A percentile compares a stretch with the other conserved stretches of the same genome.
phyloP scores from a whole-genome alignment of 2,329 filamentous ascomycete genomes.

The Alternaria dauci region DNA sequence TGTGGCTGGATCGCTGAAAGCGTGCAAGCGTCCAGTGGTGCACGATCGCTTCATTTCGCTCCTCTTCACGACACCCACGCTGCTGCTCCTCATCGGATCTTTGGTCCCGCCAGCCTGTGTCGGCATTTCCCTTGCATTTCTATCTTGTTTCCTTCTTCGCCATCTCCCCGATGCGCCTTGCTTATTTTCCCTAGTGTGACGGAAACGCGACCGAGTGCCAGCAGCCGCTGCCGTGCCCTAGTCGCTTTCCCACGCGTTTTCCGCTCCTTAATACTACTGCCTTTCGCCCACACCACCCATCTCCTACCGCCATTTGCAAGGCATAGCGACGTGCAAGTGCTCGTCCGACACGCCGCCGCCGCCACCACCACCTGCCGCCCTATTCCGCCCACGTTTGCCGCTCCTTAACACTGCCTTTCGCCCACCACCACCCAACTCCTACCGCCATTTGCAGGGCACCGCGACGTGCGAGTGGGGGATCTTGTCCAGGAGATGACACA shows the following conservation, averaged over 20 bases:
- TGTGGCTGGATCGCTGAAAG: constrained; percentile 16
- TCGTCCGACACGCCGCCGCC: constrained; percentile 3
- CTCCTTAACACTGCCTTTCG: constrained; percentile 11
- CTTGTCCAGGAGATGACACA: constrained; percentile 39
- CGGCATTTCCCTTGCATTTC: constrained; percentile 30
- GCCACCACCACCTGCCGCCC: neutral
- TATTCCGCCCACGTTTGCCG: constrained; percentile 7
- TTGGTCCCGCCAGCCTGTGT: constrained; percentile 33
- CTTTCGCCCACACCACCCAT: too few species aligned
- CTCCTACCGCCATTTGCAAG: too few species aligned
- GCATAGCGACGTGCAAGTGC: neutral
- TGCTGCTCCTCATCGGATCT: constrained; percentile 29
- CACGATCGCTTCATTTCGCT: constrained; percentile 23
- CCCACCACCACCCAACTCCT: constrained; percentile 3
- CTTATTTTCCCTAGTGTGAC: constrained; percentile 35
- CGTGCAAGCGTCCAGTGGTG: constrained; percentile 14
- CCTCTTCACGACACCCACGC: constrained; percentile 40
- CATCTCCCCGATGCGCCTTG: constrained; percentile 38
- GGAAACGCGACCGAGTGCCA: constrained; percentile 38
- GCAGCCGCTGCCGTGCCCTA: constrained; percentile 32
- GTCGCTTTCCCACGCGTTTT: constrained; percentile 34
- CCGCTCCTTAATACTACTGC: too few species aligned
- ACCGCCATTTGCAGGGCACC: constrained; percentile 4
- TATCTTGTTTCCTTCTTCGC: constrained; percentile 32
- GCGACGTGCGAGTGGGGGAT: constrained; percentile 4